Base-by-base conservation (phyloP, 148 eudicot genomes). In the Vaccinium corymbosum region DNA sequence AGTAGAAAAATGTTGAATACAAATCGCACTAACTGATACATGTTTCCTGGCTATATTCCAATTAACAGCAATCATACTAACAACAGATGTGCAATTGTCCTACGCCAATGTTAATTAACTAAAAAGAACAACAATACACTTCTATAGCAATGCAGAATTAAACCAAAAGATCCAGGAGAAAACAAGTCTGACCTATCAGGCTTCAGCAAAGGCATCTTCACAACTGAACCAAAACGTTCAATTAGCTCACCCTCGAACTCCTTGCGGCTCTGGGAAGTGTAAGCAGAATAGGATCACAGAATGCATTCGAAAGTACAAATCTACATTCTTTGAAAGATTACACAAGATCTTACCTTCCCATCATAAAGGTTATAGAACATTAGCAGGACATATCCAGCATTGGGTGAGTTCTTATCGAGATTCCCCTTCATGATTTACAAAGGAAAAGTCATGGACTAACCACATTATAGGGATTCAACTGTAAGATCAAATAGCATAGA, bases 141-240 rank as follows among this genome's bases (percentile, higher is more conserved):
- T 0, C 15, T 38, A 35, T 16, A 79, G 48, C 14, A 83, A 5
- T 10, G 17, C 16, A 42, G 15, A 59, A 56, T 9, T 22, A n/a
- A 8, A 59, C 19, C 8, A 22, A 38, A 19, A 76, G 42, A 29
- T 72, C 12, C 1, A 66, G 14, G 5, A 79, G 61, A 12, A 62
- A 38, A 81, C 20, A 13, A 48, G 51, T 72, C 88, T 57, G 38
- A 96, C 99, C 99, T 93, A 72, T 91, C 93, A 82, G 94, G 76
- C 84, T 91, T 89, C 83, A 97, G 90, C 82, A 97, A 87, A 61
- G 97, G 99, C 92, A 97, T 94, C 90, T 93, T 94, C 68, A 97
- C 94, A 84, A 97, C 86, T 16, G 98, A 92, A 68, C 99, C 99
- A 87, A 97, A 97, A 64, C 98, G 99, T 88, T 97, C 99, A 82